Base-by-base conservation (phyloP, 192 early-diverging fungal species). In the Geranomyces variabilis region DNA sequence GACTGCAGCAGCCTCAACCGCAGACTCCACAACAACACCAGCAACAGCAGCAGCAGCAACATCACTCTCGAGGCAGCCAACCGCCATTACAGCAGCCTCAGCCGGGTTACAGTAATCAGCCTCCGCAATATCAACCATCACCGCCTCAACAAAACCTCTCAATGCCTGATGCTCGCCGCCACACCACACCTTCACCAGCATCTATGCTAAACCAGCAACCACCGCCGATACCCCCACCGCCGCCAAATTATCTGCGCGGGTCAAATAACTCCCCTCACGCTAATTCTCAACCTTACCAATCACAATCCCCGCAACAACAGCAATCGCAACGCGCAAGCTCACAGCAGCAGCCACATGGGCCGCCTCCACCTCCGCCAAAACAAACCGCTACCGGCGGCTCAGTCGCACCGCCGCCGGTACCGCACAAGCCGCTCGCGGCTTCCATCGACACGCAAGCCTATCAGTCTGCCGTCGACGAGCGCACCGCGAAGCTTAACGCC, bases 381-480 rank as follows among this genome's bases (percentile, higher is more conserved):
- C 58, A 31, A 22, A 10, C 63, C 34, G 34, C 17, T 63, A 56
- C 69, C 34, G 10, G 5, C 10, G 10, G 36, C 10, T 7, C 10
- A 10, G 36, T 10, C 36, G 48, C 74, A 19, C 70, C 70, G 22
- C 69, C 76, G 19, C 71, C 73, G 14, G 26, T 73, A 14, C 47
- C 83, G 14, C 66, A 67, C 22, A 79, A 77, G 58, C 66, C 78
- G 43, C 64, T 59, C 65, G 63, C 72, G 28, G 56, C 55, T 30
- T 31, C 66, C 12, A n/a, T 68, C 13, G 66, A 68, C 33, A 36
- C 28, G 26, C 49, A 56, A 1, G 68, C 68, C 6, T 61, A 58
- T 26, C 67, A 45, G 69, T 44, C 22, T 28, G 30, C 29, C 60
- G 63, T 36, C 66, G 81, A 70, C 82, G 85, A 71, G 75, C 61